Conservation (phyloP, 2,329 filamentous ascomycete genomes). For the Trichoderma citrinoviride region DNA sequence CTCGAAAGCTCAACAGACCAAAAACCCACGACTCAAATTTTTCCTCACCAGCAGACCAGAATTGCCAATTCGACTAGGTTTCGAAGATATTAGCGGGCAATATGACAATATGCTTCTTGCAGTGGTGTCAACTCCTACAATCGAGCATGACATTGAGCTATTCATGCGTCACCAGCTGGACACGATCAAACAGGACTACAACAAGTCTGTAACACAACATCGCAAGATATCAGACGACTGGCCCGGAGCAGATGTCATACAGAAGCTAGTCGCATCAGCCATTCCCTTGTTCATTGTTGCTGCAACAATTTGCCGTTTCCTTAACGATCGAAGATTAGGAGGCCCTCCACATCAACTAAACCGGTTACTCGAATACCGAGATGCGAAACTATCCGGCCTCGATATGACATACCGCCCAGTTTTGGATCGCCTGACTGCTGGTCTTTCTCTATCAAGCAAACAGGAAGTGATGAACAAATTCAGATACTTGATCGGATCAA, state of each 20-base stretch:
- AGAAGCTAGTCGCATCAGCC: slow-evolving; percentile 30
- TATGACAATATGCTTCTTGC: slow-evolving; percentile 16
- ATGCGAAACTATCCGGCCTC: slow-evolving; percentile 20
- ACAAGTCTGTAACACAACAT: slow-evolving; percentile 7
- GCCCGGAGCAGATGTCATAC: not conserved
- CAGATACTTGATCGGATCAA: slow-evolving; percentile 32
- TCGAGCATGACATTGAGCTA: slow-evolving; percentile 3
- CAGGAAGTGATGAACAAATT: slow-evolving; percentile 29
- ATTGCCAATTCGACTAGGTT: slow-evolving; percentile 38
- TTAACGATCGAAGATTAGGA: slow-evolving; percentile 26
- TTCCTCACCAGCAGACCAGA: slow-evolving; percentile 46
- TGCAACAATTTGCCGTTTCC: slow-evolving; percentile 34
- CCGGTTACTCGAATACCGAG: slow-evolving; percentile 27
- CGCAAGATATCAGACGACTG: slow-evolving; percentile 11
- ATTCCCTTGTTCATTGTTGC: slow-evolving; percentile 39
- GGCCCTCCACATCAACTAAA: slow-evolving; percentile 28
- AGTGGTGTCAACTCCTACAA: not conserved
- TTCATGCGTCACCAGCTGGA: slow-evolving; percentile 4
- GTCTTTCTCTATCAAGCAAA: not conserved
- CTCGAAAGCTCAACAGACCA: slow-evolving; percentile 13
- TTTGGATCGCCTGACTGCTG: slow-evolving; percentile 19
- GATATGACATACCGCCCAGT: slow-evolving; percentile 26
- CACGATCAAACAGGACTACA: slow-evolving; percentile 6
- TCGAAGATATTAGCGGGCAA: slow-evolving; percentile 29
- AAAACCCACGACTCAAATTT: slow-evolving; percentile 30